phyloP scores from a whole-genome alignment of 78 protist species.

The Chrysochromulina parva region DNA sequence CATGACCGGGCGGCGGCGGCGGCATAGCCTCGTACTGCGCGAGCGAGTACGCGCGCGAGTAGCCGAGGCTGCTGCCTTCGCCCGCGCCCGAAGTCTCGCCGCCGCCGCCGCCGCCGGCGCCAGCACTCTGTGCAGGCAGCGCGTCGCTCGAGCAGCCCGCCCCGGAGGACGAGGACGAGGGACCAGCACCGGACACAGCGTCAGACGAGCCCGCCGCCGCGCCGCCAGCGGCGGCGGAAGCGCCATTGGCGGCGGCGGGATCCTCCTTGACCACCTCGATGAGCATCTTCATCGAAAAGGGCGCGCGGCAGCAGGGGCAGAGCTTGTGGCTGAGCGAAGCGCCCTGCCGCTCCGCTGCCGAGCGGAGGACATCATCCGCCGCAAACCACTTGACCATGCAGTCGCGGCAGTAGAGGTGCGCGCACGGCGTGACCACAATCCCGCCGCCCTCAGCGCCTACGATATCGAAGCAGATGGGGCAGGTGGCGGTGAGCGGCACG shows the following conservation, averaged over 20 bases:
- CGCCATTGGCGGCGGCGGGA: not conserved
- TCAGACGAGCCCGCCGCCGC: not conserved
- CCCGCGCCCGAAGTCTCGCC: not conserved
- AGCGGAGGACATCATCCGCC: not conserved
- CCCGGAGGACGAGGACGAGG: not conserved
- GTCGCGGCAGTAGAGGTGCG: not conserved
- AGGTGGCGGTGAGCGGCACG: not conserved
- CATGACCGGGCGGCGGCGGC: not conserved
- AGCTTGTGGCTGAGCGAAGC: not conserved
- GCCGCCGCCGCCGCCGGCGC: not conserved
- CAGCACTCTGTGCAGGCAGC: too few species aligned
- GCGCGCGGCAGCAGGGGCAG: not conserved
- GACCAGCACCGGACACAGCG: not conserved
- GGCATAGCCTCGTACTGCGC: not conserved
- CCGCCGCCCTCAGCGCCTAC: not conserved
- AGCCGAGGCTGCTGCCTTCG: not conserved
- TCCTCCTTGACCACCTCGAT: not conserved
- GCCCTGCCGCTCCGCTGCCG: not conserved
- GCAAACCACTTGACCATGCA: not conserved
- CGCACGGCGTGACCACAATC: not conserved
- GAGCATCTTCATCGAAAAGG: not conserved
- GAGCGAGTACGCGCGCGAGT: not conserved
- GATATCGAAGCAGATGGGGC: slow-evolving; percentile 14
- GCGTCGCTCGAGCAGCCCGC: not conserved
- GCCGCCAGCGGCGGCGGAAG: not conserved